Percentiles rank a stretch among this genome's conserved stretches.
Evolutionary conservation across 225 moss, liverwort and hornwort species (phyloP).

Genomic region (Physcomitrium patens): DNA sequence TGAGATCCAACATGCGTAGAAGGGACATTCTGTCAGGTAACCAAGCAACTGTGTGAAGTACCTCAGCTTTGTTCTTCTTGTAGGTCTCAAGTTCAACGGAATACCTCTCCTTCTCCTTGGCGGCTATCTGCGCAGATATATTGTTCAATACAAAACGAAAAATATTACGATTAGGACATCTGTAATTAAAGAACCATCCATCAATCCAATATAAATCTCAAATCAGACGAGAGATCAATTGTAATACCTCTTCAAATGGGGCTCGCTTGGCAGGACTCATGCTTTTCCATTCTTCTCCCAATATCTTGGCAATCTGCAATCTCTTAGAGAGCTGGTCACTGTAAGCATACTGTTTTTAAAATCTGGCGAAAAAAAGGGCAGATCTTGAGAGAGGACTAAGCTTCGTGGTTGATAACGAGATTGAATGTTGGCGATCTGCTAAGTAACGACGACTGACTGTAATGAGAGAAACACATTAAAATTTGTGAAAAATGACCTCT

Average conservation of each 20-base stretch:
- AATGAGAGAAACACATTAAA: background rate
- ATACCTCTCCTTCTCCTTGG: conserved; percentile 78
- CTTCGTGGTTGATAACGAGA: background rate
- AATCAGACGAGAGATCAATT: background rate
- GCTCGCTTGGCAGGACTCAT: conserved; percentile 54
- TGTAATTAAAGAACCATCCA: no score
- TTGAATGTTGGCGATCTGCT: background rate
- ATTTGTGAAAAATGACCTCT: conserved; percentile 50
- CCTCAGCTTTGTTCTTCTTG: conserved; percentile 74
- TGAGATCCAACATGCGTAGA: background rate
- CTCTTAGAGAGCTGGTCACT: background rate
- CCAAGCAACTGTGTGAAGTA: conserved; percentile 13
- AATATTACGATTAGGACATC: background rate
- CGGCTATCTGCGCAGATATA: conserved; percentile 52
- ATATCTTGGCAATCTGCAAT: conserved; percentile 73
- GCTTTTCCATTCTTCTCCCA: conserved; percentile 91
- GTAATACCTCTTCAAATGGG: conserved; percentile 72
- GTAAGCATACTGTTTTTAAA: background rate
- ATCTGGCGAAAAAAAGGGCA: background rate
- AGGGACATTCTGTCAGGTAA: no score
- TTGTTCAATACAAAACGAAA: background rate
- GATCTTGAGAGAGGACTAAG: background rate
- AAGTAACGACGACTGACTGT: background rate
- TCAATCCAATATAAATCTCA: no score
- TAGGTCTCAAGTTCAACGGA: conserved; percentile 77